Percentiles rank a stretch among this genome's conserved stretches.
Evolutionary conservation across 163 green algal species (phyloP).

Genomic region (Chlorella variabilis): DNA sequence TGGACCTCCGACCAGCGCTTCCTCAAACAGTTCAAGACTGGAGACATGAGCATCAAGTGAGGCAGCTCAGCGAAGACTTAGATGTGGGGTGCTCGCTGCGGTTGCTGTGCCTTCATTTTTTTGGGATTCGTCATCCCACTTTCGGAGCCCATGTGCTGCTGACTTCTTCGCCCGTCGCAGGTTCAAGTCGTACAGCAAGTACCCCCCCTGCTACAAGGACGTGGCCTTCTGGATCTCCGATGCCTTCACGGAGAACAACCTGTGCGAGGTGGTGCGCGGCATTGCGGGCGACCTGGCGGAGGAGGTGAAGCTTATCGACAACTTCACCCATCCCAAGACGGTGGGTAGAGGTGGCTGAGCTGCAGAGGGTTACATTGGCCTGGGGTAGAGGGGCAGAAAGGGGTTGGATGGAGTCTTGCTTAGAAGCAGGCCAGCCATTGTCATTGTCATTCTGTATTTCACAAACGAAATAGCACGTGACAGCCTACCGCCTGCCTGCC

Average conservation of each 20-base stretch:
- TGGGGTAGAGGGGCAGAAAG: too few species aligned
- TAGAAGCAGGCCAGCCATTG: too few species aligned
- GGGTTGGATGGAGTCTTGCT: too few species aligned
- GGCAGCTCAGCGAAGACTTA: too few species aligned
- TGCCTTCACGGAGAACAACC: conserved; percentile 98
- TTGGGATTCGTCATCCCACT: too few species aligned
- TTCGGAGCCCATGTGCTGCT: neutral
- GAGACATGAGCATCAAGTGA: conserved; percentile 57
- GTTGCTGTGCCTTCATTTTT: too few species aligned
- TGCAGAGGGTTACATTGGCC: too few species aligned
- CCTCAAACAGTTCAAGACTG: conserved; percentile 91
- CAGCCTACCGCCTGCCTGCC: too few species aligned
- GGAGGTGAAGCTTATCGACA: conserved; percentile 96
- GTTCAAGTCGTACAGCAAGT: conserved; percentile 99
- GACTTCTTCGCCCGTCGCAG: too few species aligned
- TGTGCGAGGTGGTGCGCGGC: conserved; percentile 87
- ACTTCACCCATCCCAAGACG: conserved; percentile 97
- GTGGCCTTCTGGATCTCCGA: conserved; percentile 96
- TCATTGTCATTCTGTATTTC: too few species aligned
- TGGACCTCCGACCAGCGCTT: conserved; percentile 95
- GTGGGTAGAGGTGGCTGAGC: conserved; percentile 14
- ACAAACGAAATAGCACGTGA: too few species aligned
- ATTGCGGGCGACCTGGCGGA: conserved; percentile 96
- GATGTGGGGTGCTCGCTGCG: too few species aligned
- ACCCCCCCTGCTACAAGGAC: conserved; percentile 97